These are phyloP conservation scores for Rhizoclosmatium sp. DNA, from an alignment of 192 early-diverging fungal genomes.

Conservation along the genomic window DNA sequence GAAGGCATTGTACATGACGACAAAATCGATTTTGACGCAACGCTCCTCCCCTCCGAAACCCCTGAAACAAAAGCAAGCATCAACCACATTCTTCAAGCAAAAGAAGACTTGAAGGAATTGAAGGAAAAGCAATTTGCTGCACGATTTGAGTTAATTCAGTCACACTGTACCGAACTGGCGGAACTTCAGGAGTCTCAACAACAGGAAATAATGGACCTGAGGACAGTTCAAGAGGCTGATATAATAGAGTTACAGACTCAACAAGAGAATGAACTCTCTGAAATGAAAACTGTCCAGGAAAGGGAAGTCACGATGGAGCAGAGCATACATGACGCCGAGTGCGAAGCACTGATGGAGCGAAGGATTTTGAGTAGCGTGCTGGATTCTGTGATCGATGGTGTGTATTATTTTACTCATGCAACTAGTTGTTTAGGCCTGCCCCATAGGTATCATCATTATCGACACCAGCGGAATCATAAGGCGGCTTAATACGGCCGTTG, in stretches of 20 bases:
- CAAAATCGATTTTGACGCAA: slow-evolving; percentile 14
- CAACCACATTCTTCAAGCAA: not conserved
- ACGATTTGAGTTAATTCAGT: not conserved
- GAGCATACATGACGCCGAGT: slow-evolving; percentile 47
- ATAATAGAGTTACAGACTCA: not conserved
- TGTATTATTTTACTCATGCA: not conserved
- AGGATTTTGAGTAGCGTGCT: slow-evolving; percentile 48
- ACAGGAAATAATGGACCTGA: not conserved
- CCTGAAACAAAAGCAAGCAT: not conserved
- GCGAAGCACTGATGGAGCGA: slow-evolving; percentile 46
- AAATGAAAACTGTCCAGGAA: slow-evolving; percentile 36
- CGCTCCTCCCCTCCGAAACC: not conserved
- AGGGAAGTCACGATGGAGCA: slow-evolving; percentile 55
- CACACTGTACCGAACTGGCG: not conserved
- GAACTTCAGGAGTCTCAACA: not conserved
- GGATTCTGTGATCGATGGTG: slow-evolving; percentile 46
- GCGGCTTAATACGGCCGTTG: slow-evolving; percentile 47
- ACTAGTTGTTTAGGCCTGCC: too few relatives aligned
- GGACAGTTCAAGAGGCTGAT: not conserved
- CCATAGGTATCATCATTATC: slow-evolving; percentile 54
- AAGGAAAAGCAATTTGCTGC: not conserved
- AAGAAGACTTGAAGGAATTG: slow-evolving; percentile 14
- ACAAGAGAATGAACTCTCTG: slow-evolving; percentile 36
- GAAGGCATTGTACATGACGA: not conserved
- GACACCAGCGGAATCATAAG: slow-evolving; percentile 32